A percentile compares a stretch with the other conserved stretches of the same genome.
Conservation (phyloP, 305 asterid genomes). For the Rubia tinctorum region DNA sequence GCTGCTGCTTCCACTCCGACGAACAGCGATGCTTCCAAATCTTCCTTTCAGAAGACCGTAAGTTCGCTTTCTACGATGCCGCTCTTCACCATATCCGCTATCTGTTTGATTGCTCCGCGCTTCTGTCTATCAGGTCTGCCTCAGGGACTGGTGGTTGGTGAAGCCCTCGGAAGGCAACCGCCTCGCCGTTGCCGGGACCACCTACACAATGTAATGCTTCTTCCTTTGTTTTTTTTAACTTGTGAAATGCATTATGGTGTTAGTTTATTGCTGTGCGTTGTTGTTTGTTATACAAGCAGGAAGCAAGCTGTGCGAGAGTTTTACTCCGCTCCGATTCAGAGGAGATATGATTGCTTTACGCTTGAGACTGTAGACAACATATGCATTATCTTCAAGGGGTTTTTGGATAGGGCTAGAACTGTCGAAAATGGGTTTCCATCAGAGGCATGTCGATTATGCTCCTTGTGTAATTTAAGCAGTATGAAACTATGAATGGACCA, state of each 20-base stretch:
- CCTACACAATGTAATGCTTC: constrained; percentile 38
- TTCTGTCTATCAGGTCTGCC: constrained; percentile 38
- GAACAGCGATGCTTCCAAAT: constrained; percentile 14
- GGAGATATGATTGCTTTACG: constrained; percentile 46
- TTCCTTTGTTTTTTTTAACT: not conserved
- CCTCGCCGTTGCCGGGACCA: constrained; percentile 57
- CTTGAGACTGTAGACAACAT: constrained; percentile 73
- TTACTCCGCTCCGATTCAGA: constrained; percentile 64
- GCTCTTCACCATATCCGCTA: not conserved
- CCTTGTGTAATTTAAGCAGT: not conserved
- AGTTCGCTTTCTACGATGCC: constrained; percentile 1
- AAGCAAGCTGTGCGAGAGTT: constrained; percentile 56
- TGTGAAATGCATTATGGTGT: not conserved
- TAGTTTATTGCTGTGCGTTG: not conserved
- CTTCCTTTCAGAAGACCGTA: constrained; percentile 41
- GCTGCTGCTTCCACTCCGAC: constrained; percentile 9
- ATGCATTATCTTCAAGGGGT: constrained; percentile 48
- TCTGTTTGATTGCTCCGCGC: not conserved
- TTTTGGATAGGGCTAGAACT: constrained; percentile 56
- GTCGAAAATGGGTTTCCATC: constrained; percentile 59
- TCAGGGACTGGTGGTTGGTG: constrained; percentile 70
- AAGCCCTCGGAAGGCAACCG: constrained; percentile 38
- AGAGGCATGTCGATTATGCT: constrained; percentile 38
- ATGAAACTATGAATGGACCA: not conserved
- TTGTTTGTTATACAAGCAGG: constrained; percentile 34